Conservation (phyloP, 192 early-diverging fungal genomes). For the Entomortierella parvispora region DNA sequence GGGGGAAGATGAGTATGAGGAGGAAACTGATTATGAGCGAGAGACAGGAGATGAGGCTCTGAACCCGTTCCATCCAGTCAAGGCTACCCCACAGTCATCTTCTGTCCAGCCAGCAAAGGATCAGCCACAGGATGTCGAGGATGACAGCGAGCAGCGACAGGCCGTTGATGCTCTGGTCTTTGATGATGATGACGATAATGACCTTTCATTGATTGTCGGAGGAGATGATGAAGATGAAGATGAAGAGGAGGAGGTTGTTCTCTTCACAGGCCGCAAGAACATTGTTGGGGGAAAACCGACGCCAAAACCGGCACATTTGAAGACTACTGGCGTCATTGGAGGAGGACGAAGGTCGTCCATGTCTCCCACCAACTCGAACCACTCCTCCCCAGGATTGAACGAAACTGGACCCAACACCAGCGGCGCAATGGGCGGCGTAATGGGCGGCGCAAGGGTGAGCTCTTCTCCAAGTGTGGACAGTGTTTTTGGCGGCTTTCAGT, state of each 20-base stretch:
- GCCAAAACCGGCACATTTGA: constrained; percentile 40
- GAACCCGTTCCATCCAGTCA: constrained; percentile 27
- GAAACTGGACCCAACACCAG: constrained; percentile 13
- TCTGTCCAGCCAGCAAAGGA: neutral
- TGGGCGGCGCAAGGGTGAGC: neutral
- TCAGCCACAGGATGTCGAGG: neutral
- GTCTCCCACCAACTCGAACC: constrained; percentile 32
- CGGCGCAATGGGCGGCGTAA: neutral
- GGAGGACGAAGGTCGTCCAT: constrained; percentile 36
- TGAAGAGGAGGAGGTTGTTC: constrained; percentile 54
- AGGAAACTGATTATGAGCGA: constrained; percentile 44
- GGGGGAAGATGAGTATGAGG: constrained; percentile 18
- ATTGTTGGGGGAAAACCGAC: constrained; percentile 27
- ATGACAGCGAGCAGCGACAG: constrained; percentile 23
- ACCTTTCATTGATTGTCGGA: constrained; percentile 46
- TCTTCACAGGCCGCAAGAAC: constrained; percentile 53
- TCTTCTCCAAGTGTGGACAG: constrained; percentile 39
- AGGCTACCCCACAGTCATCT: neutral
- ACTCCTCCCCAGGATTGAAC: constrained; percentile 42
- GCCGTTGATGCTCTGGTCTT: constrained; percentile 38
- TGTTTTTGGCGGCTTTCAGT: constrained; percentile 46
- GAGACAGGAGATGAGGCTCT: constrained; percentile 27
- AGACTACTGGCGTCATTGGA: constrained; percentile 41
- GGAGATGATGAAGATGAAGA: constrained; percentile 36
- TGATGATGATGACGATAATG: constrained; percentile 51